Percentiles rank a stretch among this genome's conserved stretches.
phyloP scores from a whole-genome alignment of 768 basidiomycete genomes.

The Auriscalpium vulgare region DNA sequence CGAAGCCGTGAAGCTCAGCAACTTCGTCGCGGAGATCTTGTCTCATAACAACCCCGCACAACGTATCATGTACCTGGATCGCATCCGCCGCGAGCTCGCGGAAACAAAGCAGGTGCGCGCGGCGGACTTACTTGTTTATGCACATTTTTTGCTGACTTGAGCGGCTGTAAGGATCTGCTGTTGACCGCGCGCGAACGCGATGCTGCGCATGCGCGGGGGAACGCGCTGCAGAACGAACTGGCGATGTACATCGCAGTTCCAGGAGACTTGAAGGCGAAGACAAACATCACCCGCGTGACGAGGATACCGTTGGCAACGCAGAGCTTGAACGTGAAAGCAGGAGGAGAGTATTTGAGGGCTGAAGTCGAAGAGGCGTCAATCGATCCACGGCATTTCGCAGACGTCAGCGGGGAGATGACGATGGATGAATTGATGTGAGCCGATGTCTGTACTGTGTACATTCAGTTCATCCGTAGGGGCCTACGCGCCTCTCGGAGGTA shows the following conservation, averaged over 20 bases:
- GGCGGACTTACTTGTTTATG: not conserved
- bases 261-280: conserved; percentile 22
- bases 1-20: conserved; percentile 67
- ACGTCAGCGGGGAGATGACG: conserved; percentile 21
- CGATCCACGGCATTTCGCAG: conserved; percentile 12
- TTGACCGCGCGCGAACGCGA: conserved; percentile 25
- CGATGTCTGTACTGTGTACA: too few species aligned
- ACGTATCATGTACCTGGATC: conserved; percentile 80
- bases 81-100: conserved; percentile 71
- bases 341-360: not conserved
- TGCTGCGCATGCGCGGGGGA: conserved; percentile 20
- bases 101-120: conserved; percentile 72
- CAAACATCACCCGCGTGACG: conserved; percentile 25
- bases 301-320: conserved; percentile 21
- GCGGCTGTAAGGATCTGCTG: conserved; percentile 20
- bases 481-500: too few species aligned
- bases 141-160: not conserved
- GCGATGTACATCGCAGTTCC: conserved; percentile 28
- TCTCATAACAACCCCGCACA: conserved; percentile 82
- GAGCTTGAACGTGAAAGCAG: conserved; percentile 11
- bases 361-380: not conserved
- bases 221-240: conserved; percentile 25
- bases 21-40: conserved; percentile 80
- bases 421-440: conserved; percentile 20
- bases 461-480: too few species aligned